Percentiles rank a stretch among this genome's conserved stretches.
These are phyloP conservation scores for Diaporthe humulicola DNA, from an alignment of 2,329 filamentous ascomycete species.

Conservation along the genomic window DNA sequence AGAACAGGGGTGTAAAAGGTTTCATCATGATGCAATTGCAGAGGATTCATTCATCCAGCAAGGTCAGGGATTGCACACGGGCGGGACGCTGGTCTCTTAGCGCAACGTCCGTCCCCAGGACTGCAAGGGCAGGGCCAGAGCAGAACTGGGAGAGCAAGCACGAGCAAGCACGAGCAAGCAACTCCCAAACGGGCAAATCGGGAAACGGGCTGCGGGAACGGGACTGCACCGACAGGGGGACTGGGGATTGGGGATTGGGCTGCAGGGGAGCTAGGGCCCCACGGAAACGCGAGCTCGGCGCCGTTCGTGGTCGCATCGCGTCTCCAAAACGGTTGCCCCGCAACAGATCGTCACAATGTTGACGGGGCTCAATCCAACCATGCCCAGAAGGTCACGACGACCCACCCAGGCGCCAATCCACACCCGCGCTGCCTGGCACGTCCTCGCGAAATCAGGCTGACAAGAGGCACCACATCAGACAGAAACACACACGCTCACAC, in stretches of 20 bases:
- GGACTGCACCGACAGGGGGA: neutral
- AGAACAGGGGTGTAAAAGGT: neutral
- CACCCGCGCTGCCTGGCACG: slow-evolving; percentile 19
- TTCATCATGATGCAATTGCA: slow-evolving; percentile 23
- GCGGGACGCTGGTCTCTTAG: neutral
- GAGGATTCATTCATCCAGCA: slow-evolving; percentile 9
- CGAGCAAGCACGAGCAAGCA: too few species aligned
- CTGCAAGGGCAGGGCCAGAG: neutral
- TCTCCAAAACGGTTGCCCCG: slow-evolving; percentile 30
- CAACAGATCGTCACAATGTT: slow-evolving; percentile 28
- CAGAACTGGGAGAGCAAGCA: neutral
- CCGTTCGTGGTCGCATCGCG: slow-evolving; percentile 22
- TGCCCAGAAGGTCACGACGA: neutral
- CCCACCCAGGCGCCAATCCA: neutral
- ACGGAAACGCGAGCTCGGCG: slow-evolving; percentile 20
- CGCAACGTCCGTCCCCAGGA: neutral
- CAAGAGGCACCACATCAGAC: slow-evolving; percentile 7
- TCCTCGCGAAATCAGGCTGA: slow-evolving; percentile 30
- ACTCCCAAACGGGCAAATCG: neutral
- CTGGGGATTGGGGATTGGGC: too few species aligned
- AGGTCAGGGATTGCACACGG: slow-evolving; percentile 1
- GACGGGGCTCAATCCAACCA: slow-evolving; percentile 23
- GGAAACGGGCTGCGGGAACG: neutral
- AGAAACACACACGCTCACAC: neutral
- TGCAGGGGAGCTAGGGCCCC: slow-evolving; percentile 19